phyloP scores from a whole-genome alignment of 768 basidiomycete species.

The Agaricus subrufescens region DNA sequence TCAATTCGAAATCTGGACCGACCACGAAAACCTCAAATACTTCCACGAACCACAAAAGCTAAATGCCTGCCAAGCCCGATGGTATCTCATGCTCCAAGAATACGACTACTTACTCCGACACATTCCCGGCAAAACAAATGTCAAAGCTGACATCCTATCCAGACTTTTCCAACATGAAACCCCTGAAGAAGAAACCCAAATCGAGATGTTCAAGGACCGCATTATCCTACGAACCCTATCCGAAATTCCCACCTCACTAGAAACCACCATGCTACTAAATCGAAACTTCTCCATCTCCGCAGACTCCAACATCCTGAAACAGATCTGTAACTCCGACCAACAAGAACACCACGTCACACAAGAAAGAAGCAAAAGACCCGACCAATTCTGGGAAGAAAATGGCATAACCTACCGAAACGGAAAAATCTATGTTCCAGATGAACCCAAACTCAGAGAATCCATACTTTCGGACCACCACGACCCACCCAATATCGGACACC shows the following conservation, averaged over 20 bases:
- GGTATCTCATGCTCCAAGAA: slow-evolving; percentile 29
- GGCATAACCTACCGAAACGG: background rate
- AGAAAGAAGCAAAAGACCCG: background rate
- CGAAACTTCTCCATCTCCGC: too few relatives aligned
- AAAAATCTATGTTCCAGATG: background rate
- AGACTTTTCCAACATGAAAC: background rate
- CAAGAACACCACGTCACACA: background rate
- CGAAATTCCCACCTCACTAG: too few relatives aligned
- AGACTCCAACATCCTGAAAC: background rate
- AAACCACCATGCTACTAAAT: too few relatives aligned
- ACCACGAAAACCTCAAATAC: slow-evolving; percentile 39
- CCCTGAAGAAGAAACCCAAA: background rate
- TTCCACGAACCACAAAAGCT: slow-evolving; percentile 32
- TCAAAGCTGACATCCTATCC: slow-evolving; percentile 21
- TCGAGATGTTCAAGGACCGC: background rate
- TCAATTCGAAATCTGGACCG: slow-evolving; percentile 24
- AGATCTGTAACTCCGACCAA: background rate
- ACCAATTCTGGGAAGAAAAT: background rate
- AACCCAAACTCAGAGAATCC: too few relatives aligned
- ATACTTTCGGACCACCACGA: too few relatives aligned
- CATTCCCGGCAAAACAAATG: slow-evolving; percentile 18
- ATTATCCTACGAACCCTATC: too few relatives aligned
- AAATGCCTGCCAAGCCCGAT: slow-evolving; percentile 36
- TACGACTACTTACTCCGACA: slow-evolving; percentile 30
- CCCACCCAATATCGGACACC: too few relatives aligned